Evolutionary conservation across 352 stramenopile species (phyloP).

Genomic region (Phytophthora lateralis): DNA sequence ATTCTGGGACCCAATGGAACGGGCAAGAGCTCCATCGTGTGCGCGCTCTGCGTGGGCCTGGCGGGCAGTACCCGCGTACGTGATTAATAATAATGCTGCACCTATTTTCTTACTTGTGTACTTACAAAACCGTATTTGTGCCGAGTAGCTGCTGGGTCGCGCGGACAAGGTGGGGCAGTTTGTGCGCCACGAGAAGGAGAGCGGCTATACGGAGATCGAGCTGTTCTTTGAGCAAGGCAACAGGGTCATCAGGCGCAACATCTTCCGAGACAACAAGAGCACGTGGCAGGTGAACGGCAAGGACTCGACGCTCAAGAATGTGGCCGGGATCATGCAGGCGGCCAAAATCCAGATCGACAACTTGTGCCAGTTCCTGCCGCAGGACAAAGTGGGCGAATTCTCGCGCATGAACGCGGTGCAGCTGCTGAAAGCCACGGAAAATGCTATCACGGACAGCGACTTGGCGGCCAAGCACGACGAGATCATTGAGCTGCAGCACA

Average conservation of each 20-base stretch:
- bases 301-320: conserved; percentile 70
- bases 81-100: not conserved
- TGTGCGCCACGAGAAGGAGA: conserved; percentile 87
- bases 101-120: not conserved
- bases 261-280: conserved; percentile 91
- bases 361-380: conserved; percentile 98
- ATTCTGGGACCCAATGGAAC: conserved; percentile 98
- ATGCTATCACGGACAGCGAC: conserved; percentile 74
- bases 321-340: conserved; percentile 79
- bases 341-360: conserved; percentile 98
- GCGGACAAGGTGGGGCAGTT: conserved; percentile 94
- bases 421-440: conserved; percentile 83
- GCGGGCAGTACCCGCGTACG: conserved; percentile 92
- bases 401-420: conserved; percentile 85
- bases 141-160: conserved; percentile 87
- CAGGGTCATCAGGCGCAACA: conserved; percentile 89
- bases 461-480: conserved; percentile 74
- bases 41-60: conserved; percentile 96
- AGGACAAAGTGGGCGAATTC: conserved; percentile 95
- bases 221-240: conserved; percentile 85
- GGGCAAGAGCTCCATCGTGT: conserved; percentile 95
- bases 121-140: not conserved
- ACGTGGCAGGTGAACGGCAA: conserved; percentile 81
- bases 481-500: conserved; percentile 78
- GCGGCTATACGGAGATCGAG: conserved; percentile 93